Conservation (phyloP, 352 stramenopile genomes). For the Pythium sp. region DNA sequence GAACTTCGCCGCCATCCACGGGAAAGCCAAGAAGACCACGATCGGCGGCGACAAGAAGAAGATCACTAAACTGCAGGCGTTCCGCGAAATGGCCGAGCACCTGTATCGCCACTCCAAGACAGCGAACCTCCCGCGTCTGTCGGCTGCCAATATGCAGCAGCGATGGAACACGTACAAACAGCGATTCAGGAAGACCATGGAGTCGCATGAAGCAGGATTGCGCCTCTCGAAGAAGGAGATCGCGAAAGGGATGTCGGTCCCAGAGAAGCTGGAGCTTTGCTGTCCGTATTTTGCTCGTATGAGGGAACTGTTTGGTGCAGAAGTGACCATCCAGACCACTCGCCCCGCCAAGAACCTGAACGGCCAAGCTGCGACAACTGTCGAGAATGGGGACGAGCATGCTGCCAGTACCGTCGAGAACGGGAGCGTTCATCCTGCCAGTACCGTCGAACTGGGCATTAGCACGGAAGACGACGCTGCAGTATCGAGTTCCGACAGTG, state of each 20-base stretch:
- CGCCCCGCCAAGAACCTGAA: neutral
- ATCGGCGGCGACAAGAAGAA: constrained; percentile 11
- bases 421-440: neutral
- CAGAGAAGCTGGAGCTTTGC: constrained; percentile 14
- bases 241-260: constrained; percentile 7
- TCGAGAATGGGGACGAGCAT: neutral
- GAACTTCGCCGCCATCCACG: constrained; percentile 17
- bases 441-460: neutral
- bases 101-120: constrained; percentile 8
- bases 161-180: constrained; percentile 16
- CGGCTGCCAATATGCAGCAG: constrained; percentile 12
- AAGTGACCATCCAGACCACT: neutral
- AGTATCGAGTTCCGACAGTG: neutral
- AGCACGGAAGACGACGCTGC: neutral
- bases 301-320: constrained; percentile 15
- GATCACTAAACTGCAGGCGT: constrained; percentile 12
- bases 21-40: constrained; percentile 4
- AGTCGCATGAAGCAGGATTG: neutral
- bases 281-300: constrained; percentile 14
- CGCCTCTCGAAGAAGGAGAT: constrained; percentile 7
- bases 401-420: neutral
- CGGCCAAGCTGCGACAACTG: neutral
- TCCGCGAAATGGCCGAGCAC: neutral
- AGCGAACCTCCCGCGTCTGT: neutral
- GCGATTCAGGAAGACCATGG: constrained; percentile 12